Evolutionary conservation across 495 filamentous ascomycete species (phyloP).

Genomic region (Trichoderma erinaceum): DNA sequence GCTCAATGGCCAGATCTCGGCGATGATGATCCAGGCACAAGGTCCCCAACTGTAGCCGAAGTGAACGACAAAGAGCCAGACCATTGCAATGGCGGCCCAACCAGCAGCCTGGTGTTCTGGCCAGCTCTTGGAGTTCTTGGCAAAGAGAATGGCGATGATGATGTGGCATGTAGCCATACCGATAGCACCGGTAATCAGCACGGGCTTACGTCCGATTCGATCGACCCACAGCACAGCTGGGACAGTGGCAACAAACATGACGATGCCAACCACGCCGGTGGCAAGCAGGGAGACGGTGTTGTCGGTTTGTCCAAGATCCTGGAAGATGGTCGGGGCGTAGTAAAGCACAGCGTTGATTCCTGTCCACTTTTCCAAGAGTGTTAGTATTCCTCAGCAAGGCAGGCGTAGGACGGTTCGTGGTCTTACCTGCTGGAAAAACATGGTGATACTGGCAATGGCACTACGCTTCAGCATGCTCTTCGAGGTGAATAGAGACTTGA

Average conservation of each 20-base stretch:
- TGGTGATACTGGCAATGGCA: slow-evolving; percentile 59
- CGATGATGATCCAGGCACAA: slow-evolving; percentile 65
- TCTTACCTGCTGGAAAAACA: slow-evolving; percentile 62
- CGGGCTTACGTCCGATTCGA: slow-evolving; percentile 51
- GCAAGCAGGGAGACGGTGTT: slow-evolving; percentile 66
- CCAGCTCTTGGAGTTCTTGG: slow-evolving; percentile 55
- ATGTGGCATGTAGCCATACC: slow-evolving; percentile 60
- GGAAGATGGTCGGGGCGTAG: slow-evolving; percentile 72
- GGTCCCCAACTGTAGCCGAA: slow-evolving; percentile 62
- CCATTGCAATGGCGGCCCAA: slow-evolving; percentile 73
- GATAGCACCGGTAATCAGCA: slow-evolving; percentile 50
- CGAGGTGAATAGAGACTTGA: slow-evolving; percentile 63
- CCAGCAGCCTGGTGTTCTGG: slow-evolving; percentile 54
- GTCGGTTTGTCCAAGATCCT: slow-evolving; percentile 54
- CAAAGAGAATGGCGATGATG: slow-evolving; percentile 69
- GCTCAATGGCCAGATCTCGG: slow-evolving; percentile 72
- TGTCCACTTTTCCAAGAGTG: slow-evolving; percentile 51
- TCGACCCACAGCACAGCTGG: slow-evolving; percentile 64
- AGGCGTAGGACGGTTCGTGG: not conserved
- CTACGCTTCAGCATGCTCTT: slow-evolving; percentile 71
- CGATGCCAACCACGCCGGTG: slow-evolving; percentile 74
- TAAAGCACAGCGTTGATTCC: slow-evolving; percentile 66
- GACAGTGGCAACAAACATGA: slow-evolving; percentile 63
- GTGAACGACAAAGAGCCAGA: slow-evolving; percentile 77
- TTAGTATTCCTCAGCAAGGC: slow-evolving; percentile 29